phyloP scores from a whole-genome alignment of 1,284 basidiomycete species.

The Leccinum griseonigrum region DNA sequence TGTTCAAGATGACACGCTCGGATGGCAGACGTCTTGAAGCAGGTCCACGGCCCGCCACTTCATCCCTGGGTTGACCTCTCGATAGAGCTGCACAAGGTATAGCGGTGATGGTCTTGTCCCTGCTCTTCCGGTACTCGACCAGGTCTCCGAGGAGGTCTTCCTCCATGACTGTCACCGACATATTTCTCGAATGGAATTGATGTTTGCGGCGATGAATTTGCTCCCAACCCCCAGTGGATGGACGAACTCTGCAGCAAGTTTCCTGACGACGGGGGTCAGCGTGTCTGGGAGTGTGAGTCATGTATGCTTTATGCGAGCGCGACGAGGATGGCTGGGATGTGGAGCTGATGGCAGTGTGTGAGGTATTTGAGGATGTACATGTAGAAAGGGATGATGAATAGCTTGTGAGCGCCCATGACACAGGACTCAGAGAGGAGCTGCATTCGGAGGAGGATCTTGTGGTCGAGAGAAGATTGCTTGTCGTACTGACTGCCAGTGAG shows the following conservation, averaged over 20 bases:
- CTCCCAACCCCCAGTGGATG: constrained; percentile 96
- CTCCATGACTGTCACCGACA: constrained; percentile 95
- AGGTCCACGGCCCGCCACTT: constrained; percentile 85
- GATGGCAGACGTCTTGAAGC: too few relatives aligned
- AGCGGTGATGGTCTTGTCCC: constrained; percentile 90
- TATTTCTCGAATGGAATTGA: constrained; percentile 94
- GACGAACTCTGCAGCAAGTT: constrained; percentile 94
- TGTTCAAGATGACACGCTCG: too few relatives aligned
- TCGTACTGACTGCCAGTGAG: constrained; percentile 86
- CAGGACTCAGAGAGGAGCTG: constrained; percentile 97
- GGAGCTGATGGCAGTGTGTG: constrained; percentile 89
- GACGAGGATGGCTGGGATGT: constrained; percentile 93
- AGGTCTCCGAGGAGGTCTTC: constrained; percentile 91
- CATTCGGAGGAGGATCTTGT: constrained; percentile 98
- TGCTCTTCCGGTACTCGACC: constrained; percentile 92
- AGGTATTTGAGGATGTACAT: constrained; percentile 97
- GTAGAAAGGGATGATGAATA: constrained; percentile 94
- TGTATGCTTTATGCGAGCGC: constrained; percentile 95
- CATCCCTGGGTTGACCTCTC: constrained; percentile 94
- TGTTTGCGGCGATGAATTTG: constrained; percentile 93
- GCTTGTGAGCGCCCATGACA: constrained; percentile 91
- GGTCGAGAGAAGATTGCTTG: constrained; percentile 92
- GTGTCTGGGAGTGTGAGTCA: constrained; percentile 94
- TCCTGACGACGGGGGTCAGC: constrained; percentile 85
- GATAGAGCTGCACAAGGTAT: constrained; percentile 89